Evolutionary conservation across 176 grass and related monocot genomes (phyloP).

Genomic region (Elymus sibiricus): DNA sequence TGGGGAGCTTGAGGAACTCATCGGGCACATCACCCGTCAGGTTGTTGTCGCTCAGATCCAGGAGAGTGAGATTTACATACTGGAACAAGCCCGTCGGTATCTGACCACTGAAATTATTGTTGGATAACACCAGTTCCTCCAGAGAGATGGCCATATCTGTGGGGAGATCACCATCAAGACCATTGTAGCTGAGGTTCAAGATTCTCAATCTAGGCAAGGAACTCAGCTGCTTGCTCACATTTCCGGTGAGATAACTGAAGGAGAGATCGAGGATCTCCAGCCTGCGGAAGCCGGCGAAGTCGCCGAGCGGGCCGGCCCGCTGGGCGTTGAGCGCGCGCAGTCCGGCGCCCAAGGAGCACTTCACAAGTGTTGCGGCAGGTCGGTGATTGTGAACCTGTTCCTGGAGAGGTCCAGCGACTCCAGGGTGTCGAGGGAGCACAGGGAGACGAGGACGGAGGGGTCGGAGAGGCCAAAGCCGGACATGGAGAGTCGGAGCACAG

Average conservation of each 20-base stretch:
- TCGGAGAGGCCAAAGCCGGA: background rate
- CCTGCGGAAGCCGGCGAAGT: background rate
- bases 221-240: background rate
- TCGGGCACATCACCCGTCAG: background rate
- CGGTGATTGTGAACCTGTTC: background rate
- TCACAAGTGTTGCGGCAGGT: background rate
- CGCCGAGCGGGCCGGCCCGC: background rate
- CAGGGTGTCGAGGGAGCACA: background rate
- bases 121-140: background rate
- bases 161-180: background rate
- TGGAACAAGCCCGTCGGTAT: background rate
- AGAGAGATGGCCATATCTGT: background rate
- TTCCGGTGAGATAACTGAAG: background rate
- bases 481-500: background rate
- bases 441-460: background rate
- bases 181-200: background rate
- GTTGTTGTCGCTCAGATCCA: background rate
- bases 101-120: background rate
- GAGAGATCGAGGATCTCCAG: background rate
- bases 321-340: background rate
- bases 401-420: background rate
- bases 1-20: constrained; percentile 3
- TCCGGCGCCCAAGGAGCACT: background rate
- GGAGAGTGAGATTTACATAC: background rate
- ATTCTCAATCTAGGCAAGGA: background rate